Evolutionary conservation across 2,329 filamentous ascomycete species (phyloP).

Genomic region (Madurella mycetomatis): DNA sequence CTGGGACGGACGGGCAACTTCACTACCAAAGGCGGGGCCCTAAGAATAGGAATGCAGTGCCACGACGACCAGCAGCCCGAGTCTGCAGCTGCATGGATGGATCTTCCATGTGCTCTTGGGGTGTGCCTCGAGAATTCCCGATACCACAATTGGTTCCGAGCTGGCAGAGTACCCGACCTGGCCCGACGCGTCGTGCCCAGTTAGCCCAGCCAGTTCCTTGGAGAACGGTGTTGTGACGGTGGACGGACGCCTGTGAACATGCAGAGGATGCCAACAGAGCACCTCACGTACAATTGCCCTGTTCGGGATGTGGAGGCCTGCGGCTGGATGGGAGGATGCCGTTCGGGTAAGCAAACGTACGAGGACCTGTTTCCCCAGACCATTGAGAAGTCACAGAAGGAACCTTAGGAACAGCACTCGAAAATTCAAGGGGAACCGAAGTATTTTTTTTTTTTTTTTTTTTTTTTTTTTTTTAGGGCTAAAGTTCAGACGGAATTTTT

Average conservation of each 20-base stretch:
- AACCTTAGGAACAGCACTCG: too few species aligned
- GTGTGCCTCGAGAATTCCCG: conserved; percentile 10
- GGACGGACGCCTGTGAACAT: background rate
- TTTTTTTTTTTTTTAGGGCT: background rate
- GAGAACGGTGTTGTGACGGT: conserved; percentile 1
- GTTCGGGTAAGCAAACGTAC: conserved; percentile 2
- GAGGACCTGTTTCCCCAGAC: too few species aligned
- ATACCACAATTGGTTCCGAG: conserved; percentile 8
- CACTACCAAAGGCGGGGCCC: conserved; percentile 19
- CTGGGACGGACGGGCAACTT: conserved; percentile 11
- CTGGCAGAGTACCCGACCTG: conserved; percentile 18
- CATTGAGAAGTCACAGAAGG: too few species aligned
- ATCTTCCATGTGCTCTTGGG: conserved; percentile 18
- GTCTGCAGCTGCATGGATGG: conserved; percentile 18
- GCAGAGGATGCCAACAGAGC: conserved; percentile 6
- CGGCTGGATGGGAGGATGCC: background rate
- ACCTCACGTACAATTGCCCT: background rate
- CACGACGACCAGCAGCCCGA: conserved; percentile 23
- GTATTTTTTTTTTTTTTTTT: background rate
- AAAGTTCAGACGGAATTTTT: background rate
- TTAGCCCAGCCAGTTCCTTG: conserved; percentile 1
- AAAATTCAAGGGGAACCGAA: too few species aligned
- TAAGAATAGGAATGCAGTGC: conserved; percentile 28
- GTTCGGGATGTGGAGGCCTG: background rate
- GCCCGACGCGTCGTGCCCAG: conserved; percentile 8